Evolutionary conservation across 2,329 filamentous ascomycete species (phyloP), one percentile per base, ranked within the genome.

Genomic region (Penicillium sp.): DNA sequence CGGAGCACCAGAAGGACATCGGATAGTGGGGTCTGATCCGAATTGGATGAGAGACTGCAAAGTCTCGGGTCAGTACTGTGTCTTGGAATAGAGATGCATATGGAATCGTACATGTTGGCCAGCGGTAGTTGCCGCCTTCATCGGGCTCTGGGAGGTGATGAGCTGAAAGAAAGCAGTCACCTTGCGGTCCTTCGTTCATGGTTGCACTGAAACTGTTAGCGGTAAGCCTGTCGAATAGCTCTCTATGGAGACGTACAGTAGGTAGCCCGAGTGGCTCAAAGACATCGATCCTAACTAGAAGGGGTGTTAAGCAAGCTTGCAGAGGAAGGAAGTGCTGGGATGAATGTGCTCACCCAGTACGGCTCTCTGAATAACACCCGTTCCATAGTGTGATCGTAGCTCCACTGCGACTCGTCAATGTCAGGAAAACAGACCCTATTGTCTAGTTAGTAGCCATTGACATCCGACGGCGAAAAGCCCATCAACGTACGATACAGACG

Each of bases 281-380:
- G 73, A 74, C 23, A 77, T 62, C 2, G 74, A 75, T 5, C 70
- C 71, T 15, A 76, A 51, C 74, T 76, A 55, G 13, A 44, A 38
- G 43, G 23, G 15, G 12, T 23, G 49, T 62, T n/a, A 63, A 49
- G 44, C 15, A 6, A n/a, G 31, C 6, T 7, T 36, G 31, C 12
- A n/a, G 21, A 17, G 39, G 23, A 12, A 21, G 12, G 13, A 36
- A 25, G 29, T 27, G 10, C 12, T 41, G n/a, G 39, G 27, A 35
- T 23, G 36, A 29, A n/a, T 31, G 19, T 17, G 56, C 64, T 48
- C 66, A 74, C 72, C 54, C 70, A 65, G 53, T 72, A 73, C 8
- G 63, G 60, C n/a, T 71, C 69, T 61, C 65, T 70, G 47, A 72
- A 68, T 5, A 74, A 63, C 6, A 70, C 62, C 27, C 68, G 65